Conservation (phyloP, 163 green algal species). For the Scenedesmus sp. region DNA sequence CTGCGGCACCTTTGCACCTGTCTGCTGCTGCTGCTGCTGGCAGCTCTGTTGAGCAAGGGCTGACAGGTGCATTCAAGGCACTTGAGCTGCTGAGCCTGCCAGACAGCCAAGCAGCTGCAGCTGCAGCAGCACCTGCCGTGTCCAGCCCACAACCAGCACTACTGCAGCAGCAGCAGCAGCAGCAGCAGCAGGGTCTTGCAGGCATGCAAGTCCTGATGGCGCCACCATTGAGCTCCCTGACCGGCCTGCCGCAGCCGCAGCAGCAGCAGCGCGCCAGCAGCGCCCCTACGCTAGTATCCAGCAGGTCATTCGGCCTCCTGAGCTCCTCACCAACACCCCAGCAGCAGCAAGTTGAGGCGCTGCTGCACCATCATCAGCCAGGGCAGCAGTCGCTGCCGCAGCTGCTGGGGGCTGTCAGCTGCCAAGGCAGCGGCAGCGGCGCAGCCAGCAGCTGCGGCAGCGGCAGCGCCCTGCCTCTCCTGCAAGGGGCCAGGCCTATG, state of each 20-base stretch:
- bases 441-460: background rate
- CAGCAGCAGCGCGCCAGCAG: conserved; percentile 14
- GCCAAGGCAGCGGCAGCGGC: background rate
- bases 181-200: conserved; percentile 33
- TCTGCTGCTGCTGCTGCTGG: background rate
- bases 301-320: background rate
- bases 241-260: background rate
- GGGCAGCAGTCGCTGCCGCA: background rate
- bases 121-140: conserved; percentile 8
- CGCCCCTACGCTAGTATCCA: background rate
- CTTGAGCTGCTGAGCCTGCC: background rate
- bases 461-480: background rate
- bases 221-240: background rate
- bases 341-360: background rate
- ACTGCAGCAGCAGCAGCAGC: background rate
- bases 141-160: background rate
- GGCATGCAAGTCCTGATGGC: conserved; percentile 1
- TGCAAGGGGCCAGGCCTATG: background rate
- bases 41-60: background rate
- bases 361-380: background rate
- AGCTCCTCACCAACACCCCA: background rate
- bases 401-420: background rate
- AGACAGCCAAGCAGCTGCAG: background rate
- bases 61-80: background rate
- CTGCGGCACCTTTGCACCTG: background rate